Conservation (phyloP, 2,329 filamentous ascomycete genomes). For the Anthostomella pinea region DNA sequence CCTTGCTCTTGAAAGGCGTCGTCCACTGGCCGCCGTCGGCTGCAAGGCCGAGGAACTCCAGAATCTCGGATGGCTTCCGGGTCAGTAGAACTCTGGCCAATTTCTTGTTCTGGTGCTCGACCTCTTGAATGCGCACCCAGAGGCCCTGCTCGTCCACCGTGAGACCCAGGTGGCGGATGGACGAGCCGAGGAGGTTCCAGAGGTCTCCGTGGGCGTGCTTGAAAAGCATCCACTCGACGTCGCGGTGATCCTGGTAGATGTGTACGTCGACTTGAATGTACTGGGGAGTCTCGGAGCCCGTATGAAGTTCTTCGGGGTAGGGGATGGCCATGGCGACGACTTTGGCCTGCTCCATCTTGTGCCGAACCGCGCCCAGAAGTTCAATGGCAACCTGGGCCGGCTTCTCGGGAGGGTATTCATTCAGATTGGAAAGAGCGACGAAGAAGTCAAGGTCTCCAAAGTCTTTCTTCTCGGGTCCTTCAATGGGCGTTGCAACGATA, state of each 20-base stretch:
- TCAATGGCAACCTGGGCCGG: constrained; percentile 32
- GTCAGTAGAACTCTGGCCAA: constrained; percentile 60
- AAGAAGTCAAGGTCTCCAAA: constrained; percentile 75
- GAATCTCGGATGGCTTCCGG: constrained; percentile 49
- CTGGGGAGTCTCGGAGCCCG: constrained; percentile 6
- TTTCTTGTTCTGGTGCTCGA: constrained; percentile 58
- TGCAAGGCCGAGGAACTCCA: constrained; percentile 63
- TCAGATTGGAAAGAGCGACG: constrained; percentile 42
- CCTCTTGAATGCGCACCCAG: constrained; percentile 63
- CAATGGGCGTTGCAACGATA: constrained; percentile 58
- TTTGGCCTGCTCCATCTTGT: constrained; percentile 27
- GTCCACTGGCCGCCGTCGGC: constrained; percentile 43
- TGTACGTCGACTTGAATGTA: constrained; percentile 70
- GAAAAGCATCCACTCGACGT: constrained; percentile 63
- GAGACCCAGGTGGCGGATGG: constrained; percentile 63
- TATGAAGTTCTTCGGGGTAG: constrained; percentile 40
- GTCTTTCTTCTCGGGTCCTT: constrained; percentile 65
- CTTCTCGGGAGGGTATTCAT: constrained; percentile 13
- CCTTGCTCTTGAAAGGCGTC: constrained; percentile 50
- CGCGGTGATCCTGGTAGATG: constrained; percentile 41
- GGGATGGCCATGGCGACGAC: constrained; percentile 51
- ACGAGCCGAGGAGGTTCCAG: constrained; percentile 62
- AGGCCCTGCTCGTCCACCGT: constrained; percentile 63
- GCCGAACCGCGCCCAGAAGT: constrained; percentile 45
- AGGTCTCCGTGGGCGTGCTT: constrained; percentile 70